Evolutionary conservation across 2,329 filamentous ascomycete genomes (phyloP).

Genomic region (Talaromyces islandicus): DNA sequence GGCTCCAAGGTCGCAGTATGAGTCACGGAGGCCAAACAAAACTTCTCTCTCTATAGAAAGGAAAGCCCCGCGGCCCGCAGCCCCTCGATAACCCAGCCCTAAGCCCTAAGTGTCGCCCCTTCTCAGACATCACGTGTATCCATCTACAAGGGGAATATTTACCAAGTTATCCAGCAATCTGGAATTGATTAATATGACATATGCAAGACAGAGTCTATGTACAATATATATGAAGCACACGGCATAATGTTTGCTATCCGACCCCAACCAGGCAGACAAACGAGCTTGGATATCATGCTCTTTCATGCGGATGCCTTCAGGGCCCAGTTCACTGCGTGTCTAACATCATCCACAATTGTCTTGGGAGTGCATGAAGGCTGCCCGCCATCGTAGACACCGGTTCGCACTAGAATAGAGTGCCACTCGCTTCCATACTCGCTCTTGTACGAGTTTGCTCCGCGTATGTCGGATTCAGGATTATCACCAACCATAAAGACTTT

Average conservation of each 20-base stretch:
- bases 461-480: constrained; percentile 84
- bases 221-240: background rate
- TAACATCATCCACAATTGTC: constrained; percentile 66
- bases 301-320: constrained; percentile 42
- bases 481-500: constrained; percentile 93
- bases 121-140: constrained; percentile 5
- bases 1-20: background rate
- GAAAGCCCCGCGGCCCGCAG: constrained; percentile 8
- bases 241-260: background rate
- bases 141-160: background rate
- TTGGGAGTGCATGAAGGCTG: constrained; percentile 58
- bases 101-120: constrained; percentile 8
- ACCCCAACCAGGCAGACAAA: background rate
- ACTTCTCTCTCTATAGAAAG: constrained; percentile 2
- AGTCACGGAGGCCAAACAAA: constrained; percentile 8
- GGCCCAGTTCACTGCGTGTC: constrained; percentile 71
- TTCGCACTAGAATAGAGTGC: constrained; percentile 70
- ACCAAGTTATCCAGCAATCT: background rate
- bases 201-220: background rate
- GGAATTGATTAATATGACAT: background rate
- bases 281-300: background rate
- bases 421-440: constrained; percentile 66
- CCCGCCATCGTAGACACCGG: constrained; percentile 63
- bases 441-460: constrained; percentile 71
- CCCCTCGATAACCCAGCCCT: constrained; percentile 13